Conservation (phyloP, 768 basidiomycete genomes). For the Trametes villosa region DNA sequence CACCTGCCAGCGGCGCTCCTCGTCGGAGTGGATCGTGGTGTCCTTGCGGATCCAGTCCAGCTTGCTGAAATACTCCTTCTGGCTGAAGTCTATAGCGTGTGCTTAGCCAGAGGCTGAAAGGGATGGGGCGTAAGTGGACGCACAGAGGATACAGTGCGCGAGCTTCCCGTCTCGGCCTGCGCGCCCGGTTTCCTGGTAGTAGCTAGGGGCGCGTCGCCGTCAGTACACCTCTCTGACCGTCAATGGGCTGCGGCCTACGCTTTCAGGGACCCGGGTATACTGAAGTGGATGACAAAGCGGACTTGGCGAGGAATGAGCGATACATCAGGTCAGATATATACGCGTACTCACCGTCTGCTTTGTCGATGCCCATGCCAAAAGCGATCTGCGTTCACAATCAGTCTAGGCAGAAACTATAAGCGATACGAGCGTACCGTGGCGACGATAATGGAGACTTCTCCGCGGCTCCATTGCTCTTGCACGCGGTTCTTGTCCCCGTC, state of each 20-base stretch:
- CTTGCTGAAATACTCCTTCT: slow-evolving; percentile 57
- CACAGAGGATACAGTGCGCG: slow-evolving; percentile 88
- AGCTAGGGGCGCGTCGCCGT: slow-evolving; percentile 44
- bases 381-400: slow-evolving; percentile 61
- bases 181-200: slow-evolving; percentile 96
- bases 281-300: too few species aligned
- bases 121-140: slow-evolving; percentile 34
- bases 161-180: slow-evolving; percentile 89
- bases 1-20: slow-evolving; percentile 62
- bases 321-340: background rate
- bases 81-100: slow-evolving; percentile 79
- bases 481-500: slow-evolving; percentile 62
- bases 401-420: background rate
- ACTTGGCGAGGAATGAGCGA: too few species aligned
- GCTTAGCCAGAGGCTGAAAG: too few species aligned
- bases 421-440: slow-evolving; percentile 67
- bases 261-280: slow-evolving; percentile 85
- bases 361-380: slow-evolving; percentile 98
- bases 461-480: slow-evolving; percentile 76
- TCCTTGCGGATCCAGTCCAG: slow-evolving; percentile 64
- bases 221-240: background rate
- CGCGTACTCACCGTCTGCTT: slow-evolving; percentile 62
- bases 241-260: slow-evolving; percentile 55
- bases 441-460: slow-evolving; percentile 79
- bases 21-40: slow-evolving; percentile 38